Base-by-base conservation (phyloP, 805 yeast genomes). In the Zygotorulaspora florentina region DNA sequence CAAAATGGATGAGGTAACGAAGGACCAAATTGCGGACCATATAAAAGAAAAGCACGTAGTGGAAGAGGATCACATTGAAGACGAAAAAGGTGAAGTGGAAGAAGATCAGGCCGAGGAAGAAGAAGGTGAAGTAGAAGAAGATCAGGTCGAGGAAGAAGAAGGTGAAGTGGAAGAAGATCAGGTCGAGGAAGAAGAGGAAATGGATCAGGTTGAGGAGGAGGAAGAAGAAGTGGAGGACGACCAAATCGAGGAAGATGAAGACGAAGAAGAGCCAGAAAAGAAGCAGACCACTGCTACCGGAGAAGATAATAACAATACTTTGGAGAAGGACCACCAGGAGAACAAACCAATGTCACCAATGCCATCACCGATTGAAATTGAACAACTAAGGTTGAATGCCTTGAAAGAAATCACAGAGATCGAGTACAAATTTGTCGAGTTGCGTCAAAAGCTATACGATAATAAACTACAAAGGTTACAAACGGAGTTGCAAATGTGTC, bases 401-500 rank as follows among this genome's bases (percentile, higher is more conserved):
- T 43, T 91, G 42, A 76, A 77, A 41, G 84, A 79, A 42, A 77
- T 93, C 42, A 83, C 89, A 2, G 79, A 77, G 18, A 88, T 93
- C 47, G 99, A 93, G 62, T 72, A 83, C 35, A 85, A 84, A 44
- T 93, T 90, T 72, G 97, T 98, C 6, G 74, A 77, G 50, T 72
- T 91, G 45, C 79, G 96, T 52, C 97, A 93, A 64, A 76, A 77
- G 57, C 70, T 93, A 40, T 91, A 85, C 65, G 89, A 85, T 49
- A 96, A 89, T 61, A 90, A 87, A 62, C 69, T 90, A 59, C 72
- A 76, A 30, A 77, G 86, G 51, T 74, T 86, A 52, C 87, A 87
- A 54, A 83, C 85, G 37, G 99, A 93, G 64, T 70, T 91, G 50
- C 84, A 84, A 57, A 78, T 91, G 75, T 90, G 98, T 67, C 69